phyloP scores from a whole-genome alignment of 139 green algal genomes.

The Ettlia oleoabundans region DNA sequence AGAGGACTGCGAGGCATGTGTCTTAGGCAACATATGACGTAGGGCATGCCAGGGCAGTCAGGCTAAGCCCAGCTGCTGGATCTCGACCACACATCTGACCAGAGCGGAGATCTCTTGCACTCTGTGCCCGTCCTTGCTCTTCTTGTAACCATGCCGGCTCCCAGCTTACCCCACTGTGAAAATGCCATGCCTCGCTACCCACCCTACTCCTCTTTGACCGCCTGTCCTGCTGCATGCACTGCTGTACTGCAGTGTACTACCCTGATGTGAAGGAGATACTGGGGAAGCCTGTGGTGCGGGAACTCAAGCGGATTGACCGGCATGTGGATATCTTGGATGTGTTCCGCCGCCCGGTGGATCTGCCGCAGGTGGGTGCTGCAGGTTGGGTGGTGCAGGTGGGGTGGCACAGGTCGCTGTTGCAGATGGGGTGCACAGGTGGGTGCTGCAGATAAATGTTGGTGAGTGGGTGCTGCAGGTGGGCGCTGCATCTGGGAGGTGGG shows the following conservation, averaged over 20 bases:
- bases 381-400: background rate
- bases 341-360: constrained; percentile 40
- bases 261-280: constrained; percentile 61
- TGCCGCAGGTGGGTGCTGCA: background rate
- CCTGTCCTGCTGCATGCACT: background rate
- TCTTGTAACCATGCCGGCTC: too few relatives aligned
- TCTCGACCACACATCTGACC: too few relatives aligned
- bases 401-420: background rate
- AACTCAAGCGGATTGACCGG: constrained; percentile 47
- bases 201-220: too few relatives aligned
- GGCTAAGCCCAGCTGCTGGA: too few relatives aligned
- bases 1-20: too few relatives aligned
- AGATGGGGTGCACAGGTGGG: background rate
- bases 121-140: too few relatives aligned
- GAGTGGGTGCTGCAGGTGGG: background rate
- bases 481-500: background rate
- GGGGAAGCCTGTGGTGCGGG: constrained; percentile 56
- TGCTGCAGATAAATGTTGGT: background rate
- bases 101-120: too few relatives aligned
- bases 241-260: constrained; percentile 50
- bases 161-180: too few relatives aligned
- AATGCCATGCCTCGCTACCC: too few relatives aligned
- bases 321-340: constrained; percentile 58
- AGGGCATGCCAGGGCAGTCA: too few relatives aligned
- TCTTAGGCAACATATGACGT: too few relatives aligned